phyloP scores from a whole-genome alignment of 73 alveolate species.

The Paramecium sexaurelia region DNA sequence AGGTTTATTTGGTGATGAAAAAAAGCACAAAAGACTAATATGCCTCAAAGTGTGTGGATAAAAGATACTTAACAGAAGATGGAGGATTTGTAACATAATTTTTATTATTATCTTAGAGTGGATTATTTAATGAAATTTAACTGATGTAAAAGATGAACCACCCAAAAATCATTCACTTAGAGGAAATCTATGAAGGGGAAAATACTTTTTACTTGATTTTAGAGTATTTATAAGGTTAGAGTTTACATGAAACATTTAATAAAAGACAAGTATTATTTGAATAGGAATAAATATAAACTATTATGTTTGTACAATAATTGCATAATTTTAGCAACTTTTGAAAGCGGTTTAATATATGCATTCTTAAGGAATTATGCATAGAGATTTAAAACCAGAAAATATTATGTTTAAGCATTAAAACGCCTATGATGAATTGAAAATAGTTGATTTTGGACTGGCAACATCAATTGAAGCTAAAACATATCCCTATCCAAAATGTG shows the following conservation, averaged over 20 bases:
- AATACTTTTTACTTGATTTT: neutral
- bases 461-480: constrained; percentile 26
- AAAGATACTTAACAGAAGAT: neutral
- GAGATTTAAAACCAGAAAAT: constrained; percentile 20
- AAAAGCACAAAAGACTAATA: neutral
- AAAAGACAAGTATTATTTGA: neutral
- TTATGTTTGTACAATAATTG: neutral
- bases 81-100: neutral
- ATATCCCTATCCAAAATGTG: constrained; percentile 46
- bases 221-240: constrained; percentile 25
- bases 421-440: neutral
- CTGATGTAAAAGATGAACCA: constrained; percentile 33
- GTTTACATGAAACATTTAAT: neutral
- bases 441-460: constrained; percentile 61
- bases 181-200: constrained; percentile 38
- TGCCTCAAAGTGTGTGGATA: constrained; percentile 50
- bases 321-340: neutral
- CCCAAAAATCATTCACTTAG: constrained; percentile 7
- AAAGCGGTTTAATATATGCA: neutral
- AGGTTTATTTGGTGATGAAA: constrained; percentile 36
- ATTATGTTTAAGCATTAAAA: neutral
- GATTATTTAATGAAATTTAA: constrained; percentile 20
- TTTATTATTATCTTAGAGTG: neutral
- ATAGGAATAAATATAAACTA: neutral
- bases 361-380: neutral